Base-by-base conservation (phyloP, 495 filamentous ascomycete genomes). In the Niebla homalea region DNA sequence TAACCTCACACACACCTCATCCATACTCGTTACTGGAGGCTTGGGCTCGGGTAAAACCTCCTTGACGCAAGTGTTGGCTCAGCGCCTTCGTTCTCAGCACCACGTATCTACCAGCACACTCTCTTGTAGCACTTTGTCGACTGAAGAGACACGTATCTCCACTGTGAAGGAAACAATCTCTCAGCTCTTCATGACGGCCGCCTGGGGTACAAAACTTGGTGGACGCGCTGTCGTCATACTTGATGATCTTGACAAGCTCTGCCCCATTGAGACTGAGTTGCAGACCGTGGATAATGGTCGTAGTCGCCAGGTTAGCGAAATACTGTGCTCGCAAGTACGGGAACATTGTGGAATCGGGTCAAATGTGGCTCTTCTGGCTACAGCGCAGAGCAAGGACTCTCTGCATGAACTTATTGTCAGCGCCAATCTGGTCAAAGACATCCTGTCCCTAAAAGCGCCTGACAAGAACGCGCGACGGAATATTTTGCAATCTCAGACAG, bases 211-310 rank as follows among this genome's bases (percentile, higher is more conserved):
- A 26, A 75, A 88, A 43, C 75, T 88, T 11, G 89, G 86, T 37
- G 89, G 92, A 5, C 80, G 77, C 51, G 74, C 89, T 0, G 57
- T 96, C 4, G 80, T 98, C 14, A 77, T 98, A 37, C 70, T 98
- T 3, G 92, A 98, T 59, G 92, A 98, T 54, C 70, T 98, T 10
- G 93, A 98, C 62, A 84, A 83, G 53, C 69, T 98, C 10, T 96
- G 92, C 61, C 89, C 90, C 0, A 80, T 79, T 0, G 92, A 97
- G 65, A 94, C 87, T 0, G 92, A 97, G 62, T 70, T 95, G 23
- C 84, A 94, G 65, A 87, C 93, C 7, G 89, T 87, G 38, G 89
- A 98, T 56, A 95, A 96, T 56, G 84, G 81, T 18, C 81, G 93
- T 25, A 95, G 88, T 56, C 76, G 87, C 3, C 93, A 96, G 54